Evolutionary conservation across 164 flowering plant species (phyloP).

Genomic region (Chimonanthus salicifolius): DNA sequence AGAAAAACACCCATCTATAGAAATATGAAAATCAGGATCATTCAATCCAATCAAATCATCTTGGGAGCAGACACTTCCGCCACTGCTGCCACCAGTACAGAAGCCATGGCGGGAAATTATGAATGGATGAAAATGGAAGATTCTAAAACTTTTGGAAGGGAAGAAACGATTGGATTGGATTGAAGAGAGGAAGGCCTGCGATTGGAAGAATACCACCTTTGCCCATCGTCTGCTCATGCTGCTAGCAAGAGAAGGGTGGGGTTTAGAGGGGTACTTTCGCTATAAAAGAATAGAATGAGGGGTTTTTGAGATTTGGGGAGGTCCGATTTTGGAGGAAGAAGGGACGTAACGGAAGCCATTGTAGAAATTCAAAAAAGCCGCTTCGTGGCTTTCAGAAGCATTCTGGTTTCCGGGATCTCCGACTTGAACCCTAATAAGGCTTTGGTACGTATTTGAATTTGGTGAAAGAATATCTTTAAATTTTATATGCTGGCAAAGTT

Average conservation of each 20-base stretch:
- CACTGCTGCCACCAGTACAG: not conserved
- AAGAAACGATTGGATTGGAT: slow-evolving; percentile 4
- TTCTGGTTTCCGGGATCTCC: too few species aligned
- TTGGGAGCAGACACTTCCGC: slow-evolving; percentile 12
- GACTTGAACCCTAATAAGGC: too few species aligned
- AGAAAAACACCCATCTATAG: slow-evolving; percentile 2
- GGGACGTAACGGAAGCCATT: slow-evolving; percentile 1
- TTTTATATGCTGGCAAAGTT: too few species aligned
- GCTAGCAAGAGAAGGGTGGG: not conserved
- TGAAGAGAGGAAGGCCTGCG: slow-evolving; percentile 5
- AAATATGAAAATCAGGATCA: slow-evolving; percentile 23
- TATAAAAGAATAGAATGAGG: not conserved
- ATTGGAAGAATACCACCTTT: slow-evolving; percentile 15
- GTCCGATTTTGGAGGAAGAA: not conserved
- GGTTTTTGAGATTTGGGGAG: not conserved
- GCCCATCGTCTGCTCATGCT: slow-evolving; percentile 21
- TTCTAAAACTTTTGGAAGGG: not conserved
- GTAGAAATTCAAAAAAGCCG: not conserved
- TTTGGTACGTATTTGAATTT: too few species aligned
- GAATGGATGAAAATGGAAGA: slow-evolving; percentile 1
- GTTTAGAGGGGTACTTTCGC: not conserved
- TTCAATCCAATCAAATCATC: slow-evolving; percentile 38
- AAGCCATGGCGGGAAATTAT: slow-evolving; percentile 3
- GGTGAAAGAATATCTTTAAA: too few species aligned
- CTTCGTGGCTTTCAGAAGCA: too few species aligned